Conservation (phyloP, 108 stramenopile genomes). For the Tribonema minus region DNA sequence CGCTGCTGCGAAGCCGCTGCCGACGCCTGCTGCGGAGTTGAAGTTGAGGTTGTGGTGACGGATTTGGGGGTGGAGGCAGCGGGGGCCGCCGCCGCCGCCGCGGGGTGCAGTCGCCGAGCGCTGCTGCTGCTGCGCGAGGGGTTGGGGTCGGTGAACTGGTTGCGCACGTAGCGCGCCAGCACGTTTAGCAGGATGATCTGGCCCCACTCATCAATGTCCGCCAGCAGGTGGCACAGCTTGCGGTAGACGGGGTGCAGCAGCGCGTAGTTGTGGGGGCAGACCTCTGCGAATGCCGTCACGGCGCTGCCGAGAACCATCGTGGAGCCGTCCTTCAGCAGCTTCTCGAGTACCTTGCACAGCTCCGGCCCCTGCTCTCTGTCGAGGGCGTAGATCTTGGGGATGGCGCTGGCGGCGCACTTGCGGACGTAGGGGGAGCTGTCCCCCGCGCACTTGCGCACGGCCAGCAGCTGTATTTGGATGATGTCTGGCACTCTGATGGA, state of each 20-base stretch:
- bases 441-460: slow-evolving; percentile 80
- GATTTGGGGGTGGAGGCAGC: neutral
- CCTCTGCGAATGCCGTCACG: slow-evolving; percentile 79
- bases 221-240: slow-evolving; percentile 89
- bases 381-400: slow-evolving; percentile 71
- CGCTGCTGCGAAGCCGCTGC: too few species aligned
- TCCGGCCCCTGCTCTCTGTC: slow-evolving; percentile 49
- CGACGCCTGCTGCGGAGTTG: too few species aligned
- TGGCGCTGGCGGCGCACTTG: slow-evolving; percentile 91
- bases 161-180: slow-evolving; percentile 81
- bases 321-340: slow-evolving; percentile 65
- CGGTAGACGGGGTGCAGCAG: slow-evolving; percentile 84
- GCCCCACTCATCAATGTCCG: slow-evolving; percentile 99
- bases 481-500: slow-evolving; percentile 92
- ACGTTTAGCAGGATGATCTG: slow-evolving; percentile 79
- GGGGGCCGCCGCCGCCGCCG: neutral
- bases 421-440: slow-evolving; percentile 94
- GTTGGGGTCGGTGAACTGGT: slow-evolving; percentile 67
- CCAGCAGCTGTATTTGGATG: slow-evolving; percentile 90
- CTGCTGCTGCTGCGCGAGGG: too few species aligned
- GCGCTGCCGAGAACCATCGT: slow-evolving; percentile 93
- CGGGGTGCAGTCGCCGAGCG: too few species aligned
- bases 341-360: slow-evolving; percentile 51
- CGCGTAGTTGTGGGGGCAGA: slow-evolving; percentile 82
- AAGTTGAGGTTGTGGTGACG: too few species aligned